Conservation (phyloP, 2,329 filamentous ascomycete species). For the Paecilomyces niveus region DNA sequence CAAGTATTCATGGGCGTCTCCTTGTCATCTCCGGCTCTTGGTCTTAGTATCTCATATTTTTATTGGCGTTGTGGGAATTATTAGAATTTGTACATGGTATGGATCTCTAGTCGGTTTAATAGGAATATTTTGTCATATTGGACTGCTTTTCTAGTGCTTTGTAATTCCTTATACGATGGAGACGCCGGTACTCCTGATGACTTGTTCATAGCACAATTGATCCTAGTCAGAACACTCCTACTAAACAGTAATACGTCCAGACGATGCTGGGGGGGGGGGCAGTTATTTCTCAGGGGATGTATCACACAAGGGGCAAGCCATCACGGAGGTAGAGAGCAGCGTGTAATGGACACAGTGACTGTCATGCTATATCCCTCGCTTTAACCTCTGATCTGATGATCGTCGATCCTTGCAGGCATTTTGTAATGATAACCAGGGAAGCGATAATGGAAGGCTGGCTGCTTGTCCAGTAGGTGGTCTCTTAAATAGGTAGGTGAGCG, state of each 20-base stretch:
- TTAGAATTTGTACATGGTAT: not conserved
- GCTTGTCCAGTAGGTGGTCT: not conserved
- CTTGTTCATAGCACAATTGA: not conserved
- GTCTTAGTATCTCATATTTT: not conserved
- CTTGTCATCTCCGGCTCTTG: not conserved
- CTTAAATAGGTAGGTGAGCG: conserved; percentile 1
- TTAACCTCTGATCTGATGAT: no score
- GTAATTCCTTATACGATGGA: not conserved
- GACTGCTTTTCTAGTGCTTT: not conserved
- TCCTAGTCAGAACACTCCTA: not conserved
- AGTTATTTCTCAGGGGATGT: no score
- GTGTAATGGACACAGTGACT: no score
- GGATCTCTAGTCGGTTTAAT: not conserved
- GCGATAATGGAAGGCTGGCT: no score
- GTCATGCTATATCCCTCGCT: no score
- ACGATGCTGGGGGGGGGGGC: no score
- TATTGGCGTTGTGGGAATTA: not conserved
- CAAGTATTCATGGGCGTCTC: not conserved
- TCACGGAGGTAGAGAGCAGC: no score
- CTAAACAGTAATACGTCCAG: not conserved
- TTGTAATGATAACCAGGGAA: not conserved
- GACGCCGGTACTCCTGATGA: not conserved
- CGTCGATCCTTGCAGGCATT: not conserved
- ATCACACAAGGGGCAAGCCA: no score
- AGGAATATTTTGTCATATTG: not conserved